Conservation (phyloP, 2,329 filamentous ascomycete genomes). For the Cordyceps sp. region DNA sequence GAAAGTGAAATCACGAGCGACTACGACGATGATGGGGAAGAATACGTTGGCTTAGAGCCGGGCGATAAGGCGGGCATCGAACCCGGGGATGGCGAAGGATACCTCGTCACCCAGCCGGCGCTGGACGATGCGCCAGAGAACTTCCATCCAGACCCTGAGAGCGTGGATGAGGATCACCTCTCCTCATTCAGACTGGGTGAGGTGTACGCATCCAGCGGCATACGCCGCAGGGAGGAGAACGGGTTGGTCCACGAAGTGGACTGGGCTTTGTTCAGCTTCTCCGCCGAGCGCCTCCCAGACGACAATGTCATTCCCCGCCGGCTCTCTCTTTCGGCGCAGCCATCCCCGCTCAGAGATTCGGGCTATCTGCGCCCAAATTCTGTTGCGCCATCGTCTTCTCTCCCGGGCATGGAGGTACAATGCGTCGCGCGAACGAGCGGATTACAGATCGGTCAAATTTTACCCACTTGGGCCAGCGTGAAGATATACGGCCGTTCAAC, state of each 20-base stretch:
- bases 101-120: slow-evolving; percentile 80
- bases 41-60: slow-evolving; percentile 35
- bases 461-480: slow-evolving; percentile 63
- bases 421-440: slow-evolving; percentile 81
- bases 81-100: slow-evolving; percentile 56
- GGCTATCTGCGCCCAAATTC: slow-evolving; percentile 33
- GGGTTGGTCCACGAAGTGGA: slow-evolving; percentile 81
- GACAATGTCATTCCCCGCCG: slow-evolving; percentile 52
- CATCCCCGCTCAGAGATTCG: no score
- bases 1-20: slow-evolving; percentile 37
- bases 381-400: slow-evolving; percentile 39
- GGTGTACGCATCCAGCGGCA: slow-evolving; percentile 78
- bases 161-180: slow-evolving; percentile 66
- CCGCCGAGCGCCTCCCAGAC: slow-evolving; percentile 50
- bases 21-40: slow-evolving; percentile 31
- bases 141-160: slow-evolving; percentile 61
- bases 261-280: slow-evolving; percentile 80
- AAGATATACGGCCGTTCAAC: slow-evolving; percentile 75
- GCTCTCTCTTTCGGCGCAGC: no score
- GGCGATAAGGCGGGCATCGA: slow-evolving; percentile 70
- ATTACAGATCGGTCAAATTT: slow-evolving; percentile 61
- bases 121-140: slow-evolving; percentile 72
- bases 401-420: slow-evolving; percentile 67
- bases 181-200: slow-evolving; percentile 67
- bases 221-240: slow-evolving; percentile 56